Evolutionary conservation across 139 green algal genomes (phyloP), one percentile per base, ranked within the genome.

Genomic region (Coelastrella sp.): DNA sequence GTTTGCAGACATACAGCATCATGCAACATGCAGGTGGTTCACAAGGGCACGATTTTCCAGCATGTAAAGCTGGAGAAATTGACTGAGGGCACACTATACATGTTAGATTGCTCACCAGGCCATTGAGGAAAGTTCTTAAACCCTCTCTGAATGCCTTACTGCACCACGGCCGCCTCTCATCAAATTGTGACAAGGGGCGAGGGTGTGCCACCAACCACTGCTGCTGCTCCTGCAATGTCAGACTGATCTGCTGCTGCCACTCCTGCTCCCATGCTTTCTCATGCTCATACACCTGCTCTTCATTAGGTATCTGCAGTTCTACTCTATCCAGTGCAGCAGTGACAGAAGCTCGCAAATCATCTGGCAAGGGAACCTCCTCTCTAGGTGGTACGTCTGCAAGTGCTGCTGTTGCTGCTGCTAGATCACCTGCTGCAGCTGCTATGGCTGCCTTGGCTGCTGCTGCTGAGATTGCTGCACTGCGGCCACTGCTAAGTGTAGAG

Each of bases 311-410:
- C 45, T 37, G 38, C 21, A 91, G 79, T 85, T 91, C 74, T 3
- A 41, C 48, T 3, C 85, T 62, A 48, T 34, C 34, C 9, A 90
- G 83, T 59, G 86, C 57, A 53, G 38, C 17, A 25, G 87, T 62
- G 32, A 94, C 85, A 27, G 82, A 78, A 57, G 80, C 79, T 67
- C 85, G 59, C 51, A 95, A 85, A 43, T 89, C 35, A 30, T 34
- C 63, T 7, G 92, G 92, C 45, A 95, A 84, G 7, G 88, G 86
- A 45, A 94, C 90, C 86, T 92, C 78, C n/a, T 84, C 57, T 2
- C 57, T 32, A 5, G 32, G 73, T 1, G 27, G 45, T 11, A 79
- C 23, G 38, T 64, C 27, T 79, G 71, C 40, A 21, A 79, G 21
- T 1, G 43, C 75, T 32, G 53, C 74, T 30, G 48, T 57, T 69